Evolutionary conservation across 2,329 filamentous ascomycete genomes (phyloP).

Genomic region (Trichothecium roseum): DNA sequence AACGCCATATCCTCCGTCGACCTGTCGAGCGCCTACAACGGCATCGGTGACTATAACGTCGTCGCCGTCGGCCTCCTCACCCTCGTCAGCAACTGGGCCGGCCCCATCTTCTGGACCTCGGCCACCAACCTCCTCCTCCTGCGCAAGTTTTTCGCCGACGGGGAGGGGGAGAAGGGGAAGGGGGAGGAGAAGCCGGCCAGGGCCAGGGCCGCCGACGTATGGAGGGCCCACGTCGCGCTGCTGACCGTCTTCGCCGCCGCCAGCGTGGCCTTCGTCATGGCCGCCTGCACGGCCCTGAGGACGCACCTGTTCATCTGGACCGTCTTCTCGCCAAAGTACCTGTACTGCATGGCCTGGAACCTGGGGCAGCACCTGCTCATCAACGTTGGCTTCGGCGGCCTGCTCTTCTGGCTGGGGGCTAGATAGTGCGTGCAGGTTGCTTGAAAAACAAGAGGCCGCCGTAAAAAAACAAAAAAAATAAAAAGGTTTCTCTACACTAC

Average conservation of each 20-base stretch:
- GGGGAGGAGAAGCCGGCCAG: no score
- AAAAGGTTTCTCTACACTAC: no score
- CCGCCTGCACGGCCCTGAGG: constrained; percentile 70
- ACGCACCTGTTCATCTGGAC: constrained; percentile 98
- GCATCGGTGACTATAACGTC: constrained; percentile 71
- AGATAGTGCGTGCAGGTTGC: no score
- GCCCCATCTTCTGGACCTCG: constrained; percentile 76
- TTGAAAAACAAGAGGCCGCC: no score
- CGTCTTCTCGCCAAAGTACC: constrained; percentile 92
- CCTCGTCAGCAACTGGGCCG: constrained; percentile 86
- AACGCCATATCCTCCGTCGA: constrained; percentile 97
- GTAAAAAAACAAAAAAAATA: constrained; percentile 4
- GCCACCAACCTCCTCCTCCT: constrained; percentile 53
- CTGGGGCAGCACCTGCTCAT: constrained; percentile 69
- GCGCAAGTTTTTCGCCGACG: constrained; percentile 15
- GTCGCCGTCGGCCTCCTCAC: constrained; percentile 72
- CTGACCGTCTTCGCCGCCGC: constrained; percentile 61
- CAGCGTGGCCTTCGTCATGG: constrained; percentile 68
- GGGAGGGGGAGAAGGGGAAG: not conserved
- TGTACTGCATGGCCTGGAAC: constrained; percentile 87
- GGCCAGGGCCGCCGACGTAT: constrained; percentile 20
- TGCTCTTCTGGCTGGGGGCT: constrained; percentile 43
- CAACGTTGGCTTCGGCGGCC: constrained; percentile 53
- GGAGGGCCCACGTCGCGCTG: constrained; percentile 44
- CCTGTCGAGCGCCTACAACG: constrained; percentile 90